Evolutionary conservation across 129 eudicot genomes (phyloP), one percentile per base, ranked within the genome.

Genomic region (Pittosporum tobira): DNA sequence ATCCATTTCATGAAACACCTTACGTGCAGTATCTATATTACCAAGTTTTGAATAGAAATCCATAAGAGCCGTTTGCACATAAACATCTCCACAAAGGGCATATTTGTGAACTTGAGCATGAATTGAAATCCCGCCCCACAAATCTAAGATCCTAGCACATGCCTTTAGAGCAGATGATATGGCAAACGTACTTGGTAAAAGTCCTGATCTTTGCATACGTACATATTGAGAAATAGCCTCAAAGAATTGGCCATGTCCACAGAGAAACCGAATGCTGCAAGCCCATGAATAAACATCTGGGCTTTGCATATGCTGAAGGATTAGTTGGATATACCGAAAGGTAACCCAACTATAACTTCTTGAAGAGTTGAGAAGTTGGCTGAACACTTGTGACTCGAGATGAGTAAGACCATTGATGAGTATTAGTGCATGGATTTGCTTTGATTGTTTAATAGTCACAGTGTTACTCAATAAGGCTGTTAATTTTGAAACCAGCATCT

Each of bases 41-140:
- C 77, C 80, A 62, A 71, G 38, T 42, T 81, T 81, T 1, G 81
- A 59, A 28, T 81, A 81, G 49, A 77, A 81, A 64, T 77, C 88
- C 56, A 81, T 49, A 48, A 81, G 69, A 40, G 88, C 77, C 19
- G 88, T 81, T 56, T 77, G 84, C 27, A 81, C 88, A 51, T 77
- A 73, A 46, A 81, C 75, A 67, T 51, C 66, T 3, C 53, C 57
- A 43, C 48, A 68, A 19, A 77, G 51, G 19, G 62, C 81, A 48
- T 38, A 58, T 46, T 81, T 81, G 19, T 73, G 67, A 26, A 61
- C 75, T 28, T 81, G 84, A 40, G 67, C 80, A 68, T 81, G 88
- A 65, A 81, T 63, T 42, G 68, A 70, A 26, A 70, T 10, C 48
- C 88, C 88, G 42, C 74, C 78, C 19, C 40, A 8, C 48, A 26